These are phyloP conservation scores for Aspergillus quadrilineatus DNA, from an alignment of 2,329 filamentous ascomycete species.

Conservation along the genomic window DNA sequence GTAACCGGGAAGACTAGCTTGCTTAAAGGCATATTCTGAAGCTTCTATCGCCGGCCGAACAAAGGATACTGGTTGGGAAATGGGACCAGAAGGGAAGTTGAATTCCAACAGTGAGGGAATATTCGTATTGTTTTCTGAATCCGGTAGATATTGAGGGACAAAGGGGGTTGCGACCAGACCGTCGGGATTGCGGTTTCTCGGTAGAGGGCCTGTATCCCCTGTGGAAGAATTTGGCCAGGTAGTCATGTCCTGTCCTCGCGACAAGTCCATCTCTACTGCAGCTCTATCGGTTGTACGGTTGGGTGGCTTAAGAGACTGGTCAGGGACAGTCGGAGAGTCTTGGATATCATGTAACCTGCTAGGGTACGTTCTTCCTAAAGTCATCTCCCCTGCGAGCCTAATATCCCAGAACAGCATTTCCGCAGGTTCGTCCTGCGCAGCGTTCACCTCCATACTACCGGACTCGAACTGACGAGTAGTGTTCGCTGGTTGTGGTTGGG, in stretches of 20 bases:
- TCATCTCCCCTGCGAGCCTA: slow-evolving; percentile 14
- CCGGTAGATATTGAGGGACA: slow-evolving; percentile 23
- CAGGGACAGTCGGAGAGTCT: slow-evolving; percentile 21
- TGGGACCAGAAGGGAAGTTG: slow-evolving; percentile 31
- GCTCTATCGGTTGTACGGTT: slow-evolving; percentile 19
- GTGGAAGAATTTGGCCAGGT: slow-evolving; percentile 26
- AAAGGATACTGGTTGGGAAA: slow-evolving; percentile 39
- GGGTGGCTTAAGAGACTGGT: slow-evolving; percentile 18
- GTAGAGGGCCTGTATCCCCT: slow-evolving; percentile 11
- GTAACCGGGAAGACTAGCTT: not conserved
- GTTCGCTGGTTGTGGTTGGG: slow-evolving; percentile 6
- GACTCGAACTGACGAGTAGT: slow-evolving; percentile 8
- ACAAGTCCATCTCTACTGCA: slow-evolving; percentile 25
- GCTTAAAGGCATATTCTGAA: slow-evolving; percentile 38
- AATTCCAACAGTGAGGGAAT: slow-evolving; percentile 30
- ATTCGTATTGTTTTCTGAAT: slow-evolving; percentile 26
- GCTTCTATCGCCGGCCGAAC: slow-evolving; percentile 32
- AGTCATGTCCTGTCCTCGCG: slow-evolving; percentile 17
- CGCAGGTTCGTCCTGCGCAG: slow-evolving; percentile 7
- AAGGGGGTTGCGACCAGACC: slow-evolving; percentile 20
- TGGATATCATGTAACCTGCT: slow-evolving; percentile 24
- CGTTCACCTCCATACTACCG: slow-evolving; percentile 8
- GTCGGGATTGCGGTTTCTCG: slow-evolving; percentile 19
- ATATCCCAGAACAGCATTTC: slow-evolving; percentile 18
- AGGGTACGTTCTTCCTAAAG: slow-evolving; percentile 20